Base-by-base conservation (phyloP, 106 monocot species). In the Platanthera guangdongensis region DNA sequence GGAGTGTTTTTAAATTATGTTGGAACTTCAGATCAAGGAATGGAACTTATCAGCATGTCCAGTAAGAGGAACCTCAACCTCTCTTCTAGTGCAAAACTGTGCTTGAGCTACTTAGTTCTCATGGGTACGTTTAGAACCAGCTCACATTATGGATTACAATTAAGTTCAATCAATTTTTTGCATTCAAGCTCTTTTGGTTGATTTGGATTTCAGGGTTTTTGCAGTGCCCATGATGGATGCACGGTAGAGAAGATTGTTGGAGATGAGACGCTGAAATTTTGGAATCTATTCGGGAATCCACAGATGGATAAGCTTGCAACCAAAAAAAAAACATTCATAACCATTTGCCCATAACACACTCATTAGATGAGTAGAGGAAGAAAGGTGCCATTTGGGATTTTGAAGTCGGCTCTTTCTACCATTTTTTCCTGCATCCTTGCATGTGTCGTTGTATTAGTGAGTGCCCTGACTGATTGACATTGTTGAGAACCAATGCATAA, bases 191-290 rank as follows among this genome's bases (percentile, higher is more conserved):
- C 65, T 28, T 2, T 32, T 32, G 32, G 32, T 32, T 32, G 32
- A 32, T 32, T 32, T 32, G 32, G 30, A 32, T 11, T 8, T 32
- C 4, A 28, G 16, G 65, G 30, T 28, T 10, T 78, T 88, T 75
- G 72, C n/a, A 88, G 87, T 85, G 84, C 57, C 90, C 90, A 32
- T 9, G 78, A 90, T 78, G 90, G 87, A 1, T 80, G 52, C 22
- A 74, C 73, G 28, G 51, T 74, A 9, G 73, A 22, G 46, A 51
- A 50, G 0, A n/a, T 51, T 0, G 73, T 51, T 0, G 73, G 73
- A 2, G 73, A 74, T 30, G 73, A 74, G 52, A n/a, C n/a, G 5
- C 28, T 74, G 22, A 74, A 51, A 28, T 52, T 74, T 52, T 74
- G 73, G 73, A 74, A 74, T 52, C 51, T 74, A n/a, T 74, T 74